phyloP scores from a whole-genome alignment of 2,329 filamentous ascomycete genomes.

The Didymellaceae sp. region DNA sequence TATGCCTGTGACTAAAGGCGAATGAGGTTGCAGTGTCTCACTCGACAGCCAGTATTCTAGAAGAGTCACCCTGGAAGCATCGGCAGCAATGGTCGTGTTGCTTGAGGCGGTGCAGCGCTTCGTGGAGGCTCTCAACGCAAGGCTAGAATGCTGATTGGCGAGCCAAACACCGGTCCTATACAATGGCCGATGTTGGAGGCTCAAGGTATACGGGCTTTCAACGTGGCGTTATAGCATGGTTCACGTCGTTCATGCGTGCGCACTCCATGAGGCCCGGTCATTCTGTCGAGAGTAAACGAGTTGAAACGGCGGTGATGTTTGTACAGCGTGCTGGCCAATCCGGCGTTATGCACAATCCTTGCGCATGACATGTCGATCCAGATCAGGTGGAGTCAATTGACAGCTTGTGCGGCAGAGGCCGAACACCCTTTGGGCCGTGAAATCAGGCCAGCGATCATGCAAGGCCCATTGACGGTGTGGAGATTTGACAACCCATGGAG shows the following conservation, averaged over 20 bases:
- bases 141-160: constrained; percentile 28
- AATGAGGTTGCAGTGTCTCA: constrained; percentile 24
- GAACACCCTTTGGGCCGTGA: constrained; percentile 22
- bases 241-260: constrained; percentile 29
- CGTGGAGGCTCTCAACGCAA: constrained; percentile 27
- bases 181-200: constrained; percentile 7
- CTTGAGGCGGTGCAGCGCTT: constrained; percentile 43
- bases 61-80: constrained; percentile 19
- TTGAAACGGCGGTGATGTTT: constrained; percentile 39
- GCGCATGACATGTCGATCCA: constrained; percentile 33
- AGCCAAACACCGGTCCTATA: constrained; percentile 3
- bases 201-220: constrained; percentile 9
- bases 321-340: constrained; percentile 22
- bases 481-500: constrained; percentile 13
- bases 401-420: constrained; percentile 11
- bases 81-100: constrained; percentile 20
- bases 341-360: constrained; percentile 14
- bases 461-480: constrained; percentile 11
- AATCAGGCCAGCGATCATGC: constrained; percentile 24
- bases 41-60: constrained; percentile 29
- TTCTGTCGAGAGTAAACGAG: constrained; percentile 28
- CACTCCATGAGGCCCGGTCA: constrained; percentile 23
- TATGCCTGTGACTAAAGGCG: constrained; percentile 22
- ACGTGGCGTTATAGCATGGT: constrained; percentile 15
- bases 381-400: constrained; percentile 22